Conservation (phyloP, 768 basidiomycete species). For the Plicaturopsis crispa region DNA sequence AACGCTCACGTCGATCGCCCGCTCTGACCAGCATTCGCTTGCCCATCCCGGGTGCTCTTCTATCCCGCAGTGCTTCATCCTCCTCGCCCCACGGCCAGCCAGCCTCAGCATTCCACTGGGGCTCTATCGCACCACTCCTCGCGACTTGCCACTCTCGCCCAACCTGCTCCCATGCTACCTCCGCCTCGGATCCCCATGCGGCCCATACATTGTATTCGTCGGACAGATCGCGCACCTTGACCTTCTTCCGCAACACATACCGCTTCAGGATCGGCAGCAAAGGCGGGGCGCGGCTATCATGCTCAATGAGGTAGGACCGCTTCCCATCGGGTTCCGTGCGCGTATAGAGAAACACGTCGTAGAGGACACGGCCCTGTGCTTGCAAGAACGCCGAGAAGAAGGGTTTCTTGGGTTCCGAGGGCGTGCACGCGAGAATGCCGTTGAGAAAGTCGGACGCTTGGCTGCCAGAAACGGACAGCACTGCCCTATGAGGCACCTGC, state of each 20-base stretch:
- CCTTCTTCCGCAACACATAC: conserved; percentile 83
- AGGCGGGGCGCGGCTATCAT: conserved; percentile 51
- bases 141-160: conserved; percentile 45
- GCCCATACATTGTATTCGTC: conserved; percentile 78
- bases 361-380: conserved; percentile 86
- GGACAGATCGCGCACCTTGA: conserved; percentile 73
- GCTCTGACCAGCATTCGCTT: conserved; percentile 60
- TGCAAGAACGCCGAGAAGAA: conserved; percentile 71
- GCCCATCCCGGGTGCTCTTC: conserved; percentile 76
- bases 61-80: conserved; percentile 48
- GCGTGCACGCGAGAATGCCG: conserved; percentile 52
- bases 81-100: conserved; percentile 57
- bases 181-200: conserved; percentile 52
- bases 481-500: conserved; percentile 52
- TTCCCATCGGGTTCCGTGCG: conserved; percentile 33
- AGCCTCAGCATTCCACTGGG: conserved; percentile 47
- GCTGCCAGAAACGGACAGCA: conserved; percentile 74
- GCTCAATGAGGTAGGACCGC: conserved; percentile 61
- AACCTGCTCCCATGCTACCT: conserved; percentile 42
- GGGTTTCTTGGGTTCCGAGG: conserved; percentile 38
- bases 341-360: conserved; percentile 84
- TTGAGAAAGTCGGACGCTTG: conserved; percentile 80
- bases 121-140: conserved; percentile 71
- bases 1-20: conserved; percentile 66
- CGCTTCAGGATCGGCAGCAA: conserved; percentile 72